Base-by-base conservation (phyloP, 2,329 filamentous ascomycete genomes). In the Xylariaceae sp. region DNA sequence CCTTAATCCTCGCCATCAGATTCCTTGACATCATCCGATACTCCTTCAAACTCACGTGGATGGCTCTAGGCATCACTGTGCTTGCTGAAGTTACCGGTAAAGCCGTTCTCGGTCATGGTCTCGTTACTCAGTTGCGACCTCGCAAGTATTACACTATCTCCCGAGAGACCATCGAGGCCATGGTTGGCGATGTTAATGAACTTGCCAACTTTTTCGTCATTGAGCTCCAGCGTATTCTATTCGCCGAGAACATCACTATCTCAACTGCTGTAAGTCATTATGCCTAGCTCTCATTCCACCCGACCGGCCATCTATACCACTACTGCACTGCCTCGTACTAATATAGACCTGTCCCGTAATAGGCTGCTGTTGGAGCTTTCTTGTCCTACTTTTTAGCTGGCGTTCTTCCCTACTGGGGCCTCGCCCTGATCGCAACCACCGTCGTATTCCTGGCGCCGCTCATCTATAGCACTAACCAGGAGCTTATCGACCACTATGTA, bases 191-290 rank as follows among this genome's bases (percentile, higher is more conserved):
- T 61, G 73, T 84, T 41, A 80, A 86, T 65, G 84, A 87, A 71
- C 77, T 88, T 56, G 70, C 85, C 72, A 88, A 88, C 77, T 88
- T 88, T 71, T 84, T 87, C 64, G 76, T 86, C 58, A 86, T 88
- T 54, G 85, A 88, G 74, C 74, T 78, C 49, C 85, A 88, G 74
- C 79, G 84, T 58, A 80, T 88, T 61, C 66, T 87, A 54, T 88
- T 84, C 61, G 84, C 79, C 43, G 85, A 88, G 77, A 88, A 87
- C 63, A 70, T 87, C 55, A 71, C 73, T 59, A 79, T 76, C 53
- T 87, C 85, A 27, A 71, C 73, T 64, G 77, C 75, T 62, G 84
- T 86, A 76, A 71, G 83, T 74, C 4, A 52, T 44, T n/a, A 29
- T 27, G 2, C 6, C 5, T 19, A 29, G 19, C 0, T 0, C 19